phyloP scores from a whole-genome alignment of 768 basidiomycete species.

The Neoboletus subvelutipes region DNA sequence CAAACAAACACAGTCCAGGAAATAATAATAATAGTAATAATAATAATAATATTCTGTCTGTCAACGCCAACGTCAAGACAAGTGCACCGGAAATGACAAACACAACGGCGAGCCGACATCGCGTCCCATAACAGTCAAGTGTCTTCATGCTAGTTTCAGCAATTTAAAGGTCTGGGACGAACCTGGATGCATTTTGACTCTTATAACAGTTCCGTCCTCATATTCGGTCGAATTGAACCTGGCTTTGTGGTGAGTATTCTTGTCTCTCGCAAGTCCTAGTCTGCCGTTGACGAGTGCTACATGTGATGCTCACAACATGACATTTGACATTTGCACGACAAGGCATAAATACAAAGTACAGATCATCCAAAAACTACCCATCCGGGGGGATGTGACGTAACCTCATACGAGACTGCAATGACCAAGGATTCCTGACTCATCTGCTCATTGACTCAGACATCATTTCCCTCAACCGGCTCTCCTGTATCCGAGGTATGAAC shows the following conservation, averaged over 20 bases:
- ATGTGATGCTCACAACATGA: not conserved
- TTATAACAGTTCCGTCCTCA: too few species aligned
- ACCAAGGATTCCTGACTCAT: not conserved
- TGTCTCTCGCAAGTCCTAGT: not conserved
- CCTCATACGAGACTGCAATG: not conserved
- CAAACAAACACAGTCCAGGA: slow-evolving; percentile 11
- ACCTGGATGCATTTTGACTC: too few species aligned
- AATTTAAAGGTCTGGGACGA: too few species aligned
- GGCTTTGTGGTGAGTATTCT: not conserved
- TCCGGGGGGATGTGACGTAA: not conserved
- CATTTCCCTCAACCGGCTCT: slow-evolving; percentile 7
- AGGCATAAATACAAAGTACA: not conserved
- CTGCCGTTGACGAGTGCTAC: not conserved
- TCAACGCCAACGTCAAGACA: too few species aligned
- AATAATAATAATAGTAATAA: too few species aligned
- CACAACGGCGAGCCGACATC: too few species aligned
- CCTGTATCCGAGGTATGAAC: slow-evolving; percentile 47
- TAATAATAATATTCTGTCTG: too few species aligned
- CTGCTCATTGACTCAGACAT: not conserved
- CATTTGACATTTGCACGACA: not conserved
- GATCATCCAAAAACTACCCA: too few species aligned
- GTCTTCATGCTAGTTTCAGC: too few species aligned
- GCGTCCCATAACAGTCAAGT: too few species aligned
- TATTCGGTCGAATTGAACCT: not conserved
- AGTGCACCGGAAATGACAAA: too few species aligned